Conservation (phyloP, 2,329 filamentous ascomycete species). For the Penicillium hordei region DNA sequence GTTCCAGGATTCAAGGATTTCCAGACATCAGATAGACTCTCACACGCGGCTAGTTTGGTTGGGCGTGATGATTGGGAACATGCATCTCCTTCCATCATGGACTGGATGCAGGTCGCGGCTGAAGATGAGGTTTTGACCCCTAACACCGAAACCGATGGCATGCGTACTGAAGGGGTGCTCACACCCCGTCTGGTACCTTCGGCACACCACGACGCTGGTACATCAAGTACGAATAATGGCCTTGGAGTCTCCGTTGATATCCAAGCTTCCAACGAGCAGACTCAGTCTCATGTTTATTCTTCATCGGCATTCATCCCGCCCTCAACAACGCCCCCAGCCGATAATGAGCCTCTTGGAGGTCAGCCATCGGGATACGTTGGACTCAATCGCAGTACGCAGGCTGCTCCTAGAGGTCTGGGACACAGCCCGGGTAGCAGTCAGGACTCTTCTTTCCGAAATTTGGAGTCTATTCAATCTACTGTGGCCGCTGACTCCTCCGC, state of each 20-base stretch:
- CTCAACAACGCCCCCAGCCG: background rate
- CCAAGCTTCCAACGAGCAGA: conserved; percentile 23
- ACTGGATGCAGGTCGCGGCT: conserved; percentile 50
- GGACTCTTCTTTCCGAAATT: conserved; percentile 37
- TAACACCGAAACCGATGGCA: conserved; percentile 29
- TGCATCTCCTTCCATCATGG: conserved; percentile 51
- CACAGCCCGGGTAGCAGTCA: conserved; percentile 38
- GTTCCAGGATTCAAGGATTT: conserved; percentile 35
- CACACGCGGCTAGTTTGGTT: conserved; percentile 45
- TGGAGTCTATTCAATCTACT: conserved; percentile 31
- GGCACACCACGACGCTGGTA: conserved; percentile 7
- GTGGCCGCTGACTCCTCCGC: conserved; percentile 38
- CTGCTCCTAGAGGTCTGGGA: conserved; percentile 20
- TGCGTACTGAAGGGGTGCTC: conserved; percentile 26
- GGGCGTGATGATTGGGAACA: conserved; percentile 50
- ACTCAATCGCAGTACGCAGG: background rate
- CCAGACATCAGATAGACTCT: conserved; percentile 23
- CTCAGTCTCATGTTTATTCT: background rate
- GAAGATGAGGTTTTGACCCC: conserved; percentile 42
- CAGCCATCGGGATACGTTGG: background rate
- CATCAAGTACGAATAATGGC: conserved; percentile 32
- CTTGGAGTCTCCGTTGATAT: conserved; percentile 49
- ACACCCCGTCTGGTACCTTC: conserved; percentile 28
- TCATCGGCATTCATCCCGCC: background rate
- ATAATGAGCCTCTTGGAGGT: background rate